These are phyloP conservation scores for Cucumis variabilis DNA, from an alignment of 331 rosid species.

Conservation along the genomic window DNA sequence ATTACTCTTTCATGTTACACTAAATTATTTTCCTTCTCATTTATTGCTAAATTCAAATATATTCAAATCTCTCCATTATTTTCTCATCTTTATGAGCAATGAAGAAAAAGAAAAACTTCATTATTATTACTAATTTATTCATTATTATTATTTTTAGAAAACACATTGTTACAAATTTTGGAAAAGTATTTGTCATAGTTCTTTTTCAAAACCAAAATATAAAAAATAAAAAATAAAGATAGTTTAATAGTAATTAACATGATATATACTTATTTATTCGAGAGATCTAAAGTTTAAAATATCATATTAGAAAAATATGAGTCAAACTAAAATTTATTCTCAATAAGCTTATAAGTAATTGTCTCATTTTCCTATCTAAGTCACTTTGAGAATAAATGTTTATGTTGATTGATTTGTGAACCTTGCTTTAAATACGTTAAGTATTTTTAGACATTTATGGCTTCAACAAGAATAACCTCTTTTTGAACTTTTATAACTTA, in stretches of 20 bases:
- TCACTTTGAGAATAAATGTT: neutral
- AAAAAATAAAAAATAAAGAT: too few relatives aligned
- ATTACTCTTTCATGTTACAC: constrained; percentile 2
- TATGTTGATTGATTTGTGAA: neutral
- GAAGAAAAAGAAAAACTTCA: neutral
- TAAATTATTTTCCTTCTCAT: neutral
- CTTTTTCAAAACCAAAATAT: too few relatives aligned
- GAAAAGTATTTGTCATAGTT: too few relatives aligned
- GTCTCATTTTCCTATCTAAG: neutral
- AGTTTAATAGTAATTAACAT: neutral
- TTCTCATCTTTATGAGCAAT: neutral
- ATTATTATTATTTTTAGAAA: too few relatives aligned
- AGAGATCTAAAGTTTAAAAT: too few relatives aligned
- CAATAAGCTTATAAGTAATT: too few relatives aligned
- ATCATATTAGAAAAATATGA: too few relatives aligned
- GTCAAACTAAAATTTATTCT: too few relatives aligned
- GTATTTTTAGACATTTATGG: neutral
- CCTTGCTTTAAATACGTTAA: neutral
- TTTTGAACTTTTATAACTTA: too few relatives aligned
- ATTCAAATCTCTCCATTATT: neutral
- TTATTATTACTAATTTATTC: neutral
- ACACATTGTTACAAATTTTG: too few relatives aligned
- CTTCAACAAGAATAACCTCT: neutral
- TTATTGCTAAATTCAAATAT: neutral
- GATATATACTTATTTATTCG: too few relatives aligned